These are phyloP conservation scores for Hymenoscyphus salicellus DNA, from an alignment of 2,329 filamentous ascomycete species.

Conservation along the genomic window DNA sequence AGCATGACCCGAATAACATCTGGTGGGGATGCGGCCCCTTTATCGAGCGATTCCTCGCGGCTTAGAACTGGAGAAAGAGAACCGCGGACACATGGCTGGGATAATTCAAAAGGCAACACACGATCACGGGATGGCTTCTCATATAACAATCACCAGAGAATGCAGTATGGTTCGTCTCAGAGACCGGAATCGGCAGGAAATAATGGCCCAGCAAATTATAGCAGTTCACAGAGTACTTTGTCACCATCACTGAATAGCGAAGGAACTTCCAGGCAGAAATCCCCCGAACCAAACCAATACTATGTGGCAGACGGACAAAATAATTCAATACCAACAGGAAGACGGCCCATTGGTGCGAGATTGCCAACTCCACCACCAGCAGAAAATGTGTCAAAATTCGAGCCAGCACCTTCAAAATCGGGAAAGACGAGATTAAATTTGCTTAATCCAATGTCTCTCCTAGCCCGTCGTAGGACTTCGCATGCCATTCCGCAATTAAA, in stretches of 20 bases:
- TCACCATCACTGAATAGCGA: slow-evolving; percentile 21
- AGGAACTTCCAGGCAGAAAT: slow-evolving; percentile 14
- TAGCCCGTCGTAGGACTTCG: slow-evolving; percentile 35
- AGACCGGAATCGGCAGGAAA: slow-evolving; percentile 30
- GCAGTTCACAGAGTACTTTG: slow-evolving; percentile 19
- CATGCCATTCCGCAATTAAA: slow-evolving; percentile 33
- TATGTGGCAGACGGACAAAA: slow-evolving; percentile 25
- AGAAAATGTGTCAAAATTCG: slow-evolving; percentile 23
- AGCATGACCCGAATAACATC: slow-evolving; percentile 40
- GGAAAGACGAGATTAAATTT: slow-evolving; percentile 37
- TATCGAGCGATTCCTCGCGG: slow-evolving; percentile 11
- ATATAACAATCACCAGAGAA: slow-evolving; percentile 25
- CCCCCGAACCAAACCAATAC: slow-evolving; percentile 18
- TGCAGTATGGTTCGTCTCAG: slow-evolving; percentile 22
- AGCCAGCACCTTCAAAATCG: slow-evolving; percentile 27
- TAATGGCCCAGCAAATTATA: slow-evolving; percentile 17
- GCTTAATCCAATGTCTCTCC: slow-evolving; percentile 40
- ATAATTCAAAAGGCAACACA: slow-evolving; percentile 16
- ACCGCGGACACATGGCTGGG: slow-evolving; percentile 18
- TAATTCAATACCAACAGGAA: slow-evolving; percentile 22
- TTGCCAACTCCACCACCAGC: slow-evolving; percentile 30
- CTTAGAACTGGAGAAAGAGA: slow-evolving; percentile 17
- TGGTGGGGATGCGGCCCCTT: slow-evolving; percentile 18
- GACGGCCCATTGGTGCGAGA: slow-evolving; percentile 27
- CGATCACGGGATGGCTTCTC: slow-evolving; percentile 21